Conservation (phyloP, 176 grass and related monocot species). For the Cenchrus purpureus region DNA sequence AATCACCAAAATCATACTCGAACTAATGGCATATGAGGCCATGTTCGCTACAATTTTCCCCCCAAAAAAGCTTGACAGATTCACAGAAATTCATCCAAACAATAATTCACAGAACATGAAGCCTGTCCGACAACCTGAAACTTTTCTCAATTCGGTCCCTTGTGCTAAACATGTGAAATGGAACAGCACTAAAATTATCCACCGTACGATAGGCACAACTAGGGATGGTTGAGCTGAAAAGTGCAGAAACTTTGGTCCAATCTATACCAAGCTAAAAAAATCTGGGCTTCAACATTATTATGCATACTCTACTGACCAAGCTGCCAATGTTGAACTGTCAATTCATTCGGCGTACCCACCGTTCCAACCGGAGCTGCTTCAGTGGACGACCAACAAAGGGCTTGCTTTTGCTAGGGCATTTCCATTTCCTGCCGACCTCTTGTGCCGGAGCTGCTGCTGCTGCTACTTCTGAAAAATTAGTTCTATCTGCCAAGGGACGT, state of each 20-base stretch:
- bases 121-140: too few relatives aligned
- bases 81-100: neutral
- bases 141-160: neutral
- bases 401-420: conserved; percentile 65
- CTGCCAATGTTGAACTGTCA: conserved; percentile 7
- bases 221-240: neutral
- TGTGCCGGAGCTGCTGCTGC: neutral
- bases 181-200: neutral
- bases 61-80: neutral
- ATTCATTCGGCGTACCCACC: conserved; percentile 56
- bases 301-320: neutral
- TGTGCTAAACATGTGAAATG: neutral
- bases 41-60: too few relatives aligned
- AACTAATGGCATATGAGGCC: too few relatives aligned
- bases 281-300: neutral
- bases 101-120: too few relatives aligned
- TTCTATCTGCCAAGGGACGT: conserved; percentile 51
- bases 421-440: conserved; percentile 60
- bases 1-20: too few relatives aligned
- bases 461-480: conserved; percentile 40
- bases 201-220: neutral
- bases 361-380: conserved; percentile 69
- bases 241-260: neutral
- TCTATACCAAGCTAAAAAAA: neutral
- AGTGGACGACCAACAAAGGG: conserved; percentile 57